phyloP scores from a whole-genome alignment of 2,329 filamentous ascomycete species.

The Laburnicola sp. region DNA sequence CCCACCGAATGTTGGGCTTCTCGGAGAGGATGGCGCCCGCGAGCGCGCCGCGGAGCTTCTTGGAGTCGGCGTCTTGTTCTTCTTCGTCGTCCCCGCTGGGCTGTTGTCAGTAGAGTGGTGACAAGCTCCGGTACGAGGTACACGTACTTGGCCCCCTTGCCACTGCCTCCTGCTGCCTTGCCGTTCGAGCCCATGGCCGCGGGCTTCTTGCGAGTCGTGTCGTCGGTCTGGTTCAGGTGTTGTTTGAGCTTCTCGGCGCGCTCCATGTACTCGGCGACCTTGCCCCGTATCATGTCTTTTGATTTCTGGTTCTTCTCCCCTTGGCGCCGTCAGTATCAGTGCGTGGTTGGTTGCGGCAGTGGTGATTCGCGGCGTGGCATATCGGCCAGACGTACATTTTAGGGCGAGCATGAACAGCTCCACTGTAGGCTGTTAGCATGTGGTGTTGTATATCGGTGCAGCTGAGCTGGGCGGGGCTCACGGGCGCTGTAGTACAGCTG shows the following conservation, averaged over 20 bases:
- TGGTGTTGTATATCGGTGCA: background rate
- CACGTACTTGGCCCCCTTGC: slow-evolving; percentile 58
- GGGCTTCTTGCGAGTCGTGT: slow-evolving; percentile 68
- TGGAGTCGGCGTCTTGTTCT: slow-evolving; percentile 80
- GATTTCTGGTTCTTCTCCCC: slow-evolving; percentile 95
- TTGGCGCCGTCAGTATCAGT: slow-evolving; percentile 25
- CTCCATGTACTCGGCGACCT: slow-evolving; percentile 97
- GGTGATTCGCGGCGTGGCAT: slow-evolving; percentile 1
- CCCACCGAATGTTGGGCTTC: slow-evolving; percentile 95
- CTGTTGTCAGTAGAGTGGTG: slow-evolving; percentile 13
- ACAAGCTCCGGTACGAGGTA: background rate
- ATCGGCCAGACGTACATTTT: slow-evolving; percentile 64
- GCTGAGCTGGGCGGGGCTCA: slow-evolving; percentile 23
- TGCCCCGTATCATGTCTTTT: slow-evolving; percentile 95
- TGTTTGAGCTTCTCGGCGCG: slow-evolving; percentile 96
- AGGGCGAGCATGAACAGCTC: slow-evolving; percentile 98
- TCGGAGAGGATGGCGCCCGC: slow-evolving; percentile 92
- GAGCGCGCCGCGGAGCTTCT: slow-evolving; percentile 90
- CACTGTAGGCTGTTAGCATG: slow-evolving; percentile 53
- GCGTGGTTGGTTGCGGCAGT: background rate
- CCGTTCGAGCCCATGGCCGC: slow-evolving; percentile 74
- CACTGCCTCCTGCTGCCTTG: slow-evolving; percentile 63
- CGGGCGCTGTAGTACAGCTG: slow-evolving; percentile 87
- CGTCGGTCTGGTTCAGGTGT: slow-evolving; percentile 75
- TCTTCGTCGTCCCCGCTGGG: slow-evolving; percentile 64